Evolutionary conservation across 352 stramenopile genomes (phyloP).

Genomic region (Phytophthora palmivora): DNA sequence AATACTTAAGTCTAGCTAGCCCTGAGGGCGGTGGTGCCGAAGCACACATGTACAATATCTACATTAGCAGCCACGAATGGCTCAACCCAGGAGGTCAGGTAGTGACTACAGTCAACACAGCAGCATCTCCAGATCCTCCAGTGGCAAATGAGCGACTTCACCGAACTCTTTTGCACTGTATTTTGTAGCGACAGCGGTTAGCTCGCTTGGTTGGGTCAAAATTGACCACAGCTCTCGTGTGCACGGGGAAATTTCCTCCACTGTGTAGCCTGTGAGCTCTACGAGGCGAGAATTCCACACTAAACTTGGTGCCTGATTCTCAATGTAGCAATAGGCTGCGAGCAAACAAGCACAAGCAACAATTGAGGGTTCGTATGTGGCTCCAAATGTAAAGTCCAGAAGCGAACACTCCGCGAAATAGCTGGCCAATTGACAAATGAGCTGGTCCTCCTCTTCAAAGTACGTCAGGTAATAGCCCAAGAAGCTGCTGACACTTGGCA

Average conservation of each 20-base stretch:
- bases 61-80: constrained; percentile 28
- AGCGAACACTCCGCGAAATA: constrained; percentile 72
- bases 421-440: constrained; percentile 50
- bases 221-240: constrained; percentile 43
- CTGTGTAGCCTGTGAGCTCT: constrained; percentile 55
- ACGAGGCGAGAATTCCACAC: constrained; percentile 55
- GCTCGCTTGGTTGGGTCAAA: constrained; percentile 43
- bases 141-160: constrained; percentile 43
- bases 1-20: constrained; percentile 35
- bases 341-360: constrained; percentile 61
- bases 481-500: constrained; percentile 96
- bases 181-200: constrained; percentile 55
- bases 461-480: constrained; percentile 95
- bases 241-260: constrained; percentile 51
- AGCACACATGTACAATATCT: constrained; percentile 36
- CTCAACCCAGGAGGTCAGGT: constrained; percentile 18
- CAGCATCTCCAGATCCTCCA: constrained; percentile 42
- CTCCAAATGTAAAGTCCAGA: constrained; percentile 58
- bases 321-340: constrained; percentile 54
- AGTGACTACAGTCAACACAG: constrained; percentile 26
- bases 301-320: constrained; percentile 47
- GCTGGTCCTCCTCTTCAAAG: constrained; percentile 48
- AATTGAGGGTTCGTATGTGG: constrained; percentile 57
- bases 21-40: background rate
- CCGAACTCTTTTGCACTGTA: constrained; percentile 47